phyloP scores from a whole-genome alignment of 1,284 basidiomycete genomes.

The Cryptococcus maquisensis region DNA sequence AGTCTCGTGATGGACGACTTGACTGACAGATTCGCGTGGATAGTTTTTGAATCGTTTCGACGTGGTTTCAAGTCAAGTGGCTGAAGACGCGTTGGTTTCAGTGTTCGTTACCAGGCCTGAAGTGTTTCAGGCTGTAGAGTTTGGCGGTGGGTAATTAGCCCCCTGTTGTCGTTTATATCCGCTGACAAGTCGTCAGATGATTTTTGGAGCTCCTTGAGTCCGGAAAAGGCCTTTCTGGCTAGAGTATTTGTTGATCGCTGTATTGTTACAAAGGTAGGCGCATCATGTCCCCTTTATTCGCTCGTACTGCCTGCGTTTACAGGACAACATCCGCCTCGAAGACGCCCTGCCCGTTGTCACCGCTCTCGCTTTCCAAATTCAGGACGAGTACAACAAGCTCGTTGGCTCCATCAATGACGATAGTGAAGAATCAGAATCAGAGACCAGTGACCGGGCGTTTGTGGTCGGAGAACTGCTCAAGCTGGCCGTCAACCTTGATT shows the following conservation, averaged over 20 bases:
- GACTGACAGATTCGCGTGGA: too few relatives aligned
- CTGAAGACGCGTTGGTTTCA: constrained; percentile 63
- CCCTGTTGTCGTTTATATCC: not conserved
- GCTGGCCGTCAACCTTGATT: constrained; percentile 80
- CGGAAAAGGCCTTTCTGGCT: constrained; percentile 77
- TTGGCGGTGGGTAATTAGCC: constrained; percentile 58
- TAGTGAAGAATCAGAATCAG: constrained; percentile 44
- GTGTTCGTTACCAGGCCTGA: constrained; percentile 62
- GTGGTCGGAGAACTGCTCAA: constrained; percentile 76
- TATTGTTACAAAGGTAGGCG: constrained; percentile 54
- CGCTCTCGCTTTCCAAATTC: constrained; percentile 78
- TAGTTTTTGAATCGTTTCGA: constrained; percentile 65
- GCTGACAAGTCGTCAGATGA: constrained; percentile 52
- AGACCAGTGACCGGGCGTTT: constrained; percentile 53
- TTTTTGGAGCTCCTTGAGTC: constrained; percentile 73
- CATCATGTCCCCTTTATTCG: not conserved
- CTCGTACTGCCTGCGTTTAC: constrained; percentile 4
- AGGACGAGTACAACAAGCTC: constrained; percentile 71
- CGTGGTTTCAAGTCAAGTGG: constrained; percentile 56
- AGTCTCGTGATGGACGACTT: not conserved
- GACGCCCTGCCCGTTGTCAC: constrained; percentile 81
- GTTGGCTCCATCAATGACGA: constrained; percentile 54
- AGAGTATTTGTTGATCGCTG: constrained; percentile 83
- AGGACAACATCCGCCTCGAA: constrained; percentile 67
- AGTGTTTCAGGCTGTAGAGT: constrained; percentile 62